A percentile compares a stretch with the other conserved stretches of the same genome.
Evolutionary conservation across 331 rosid species (phyloP).

Genomic region (Stylosanthes scabra): DNA sequence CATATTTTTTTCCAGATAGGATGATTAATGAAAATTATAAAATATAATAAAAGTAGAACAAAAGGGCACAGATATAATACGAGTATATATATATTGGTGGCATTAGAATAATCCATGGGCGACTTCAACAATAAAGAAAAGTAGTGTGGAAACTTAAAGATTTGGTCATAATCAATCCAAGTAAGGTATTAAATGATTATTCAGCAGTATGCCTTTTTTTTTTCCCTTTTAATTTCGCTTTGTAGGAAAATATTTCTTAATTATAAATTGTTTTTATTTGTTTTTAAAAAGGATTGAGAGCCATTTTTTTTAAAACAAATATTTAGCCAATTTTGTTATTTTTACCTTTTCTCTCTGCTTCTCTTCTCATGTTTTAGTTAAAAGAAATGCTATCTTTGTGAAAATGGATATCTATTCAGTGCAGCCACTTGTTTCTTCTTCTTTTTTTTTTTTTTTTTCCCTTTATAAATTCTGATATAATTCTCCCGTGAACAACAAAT

Average conservation of each 20-base stretch:
- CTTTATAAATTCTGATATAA: background rate
- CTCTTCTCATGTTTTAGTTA: too few species aligned
- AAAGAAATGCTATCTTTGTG: background rate
- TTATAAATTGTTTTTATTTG: too few species aligned
- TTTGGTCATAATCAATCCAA: background rate
- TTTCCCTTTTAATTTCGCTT: too few species aligned
- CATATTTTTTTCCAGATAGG: conserved; percentile 12
- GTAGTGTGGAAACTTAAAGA: conserved; percentile 23
- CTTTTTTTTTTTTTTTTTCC: background rate
- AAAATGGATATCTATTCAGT: background rate
- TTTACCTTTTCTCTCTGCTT: too few species aligned
- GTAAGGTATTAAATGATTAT: conserved; percentile 25
- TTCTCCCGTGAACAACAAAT: conserved; percentile 5
- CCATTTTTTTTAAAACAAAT: too few species aligned
- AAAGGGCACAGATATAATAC: background rate
- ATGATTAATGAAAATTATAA: background rate
- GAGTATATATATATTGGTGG: conserved; percentile 21
- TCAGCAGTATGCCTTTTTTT: background rate
- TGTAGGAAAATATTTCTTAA: too few species aligned
- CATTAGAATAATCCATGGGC: conserved; percentile 25
- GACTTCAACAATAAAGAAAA: conserved; percentile 11
- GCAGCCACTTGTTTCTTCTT: conserved; percentile 22
- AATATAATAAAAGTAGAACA: background rate
- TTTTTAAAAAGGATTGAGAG: too few species aligned
- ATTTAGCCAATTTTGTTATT: too few species aligned